Conservation (phyloP, 148 eudicot species). For the Fallopia convolvulus region DNA sequence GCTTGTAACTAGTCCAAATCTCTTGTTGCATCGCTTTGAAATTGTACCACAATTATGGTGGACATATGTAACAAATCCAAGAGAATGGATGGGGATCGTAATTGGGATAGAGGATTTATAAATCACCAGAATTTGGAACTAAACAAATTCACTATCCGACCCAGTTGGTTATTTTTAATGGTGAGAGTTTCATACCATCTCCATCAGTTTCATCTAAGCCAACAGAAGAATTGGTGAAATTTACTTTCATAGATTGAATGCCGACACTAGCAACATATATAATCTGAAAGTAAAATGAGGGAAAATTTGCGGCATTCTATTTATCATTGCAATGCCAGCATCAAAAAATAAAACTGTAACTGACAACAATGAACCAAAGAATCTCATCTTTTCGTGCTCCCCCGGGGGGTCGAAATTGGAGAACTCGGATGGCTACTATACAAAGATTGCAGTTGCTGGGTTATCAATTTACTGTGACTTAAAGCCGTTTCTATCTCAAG, state of each 20-base stretch:
- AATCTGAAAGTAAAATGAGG: background rate
- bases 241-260: background rate
- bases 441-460: conserved; percentile 58
- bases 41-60: too few species aligned
- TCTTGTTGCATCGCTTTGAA: too few species aligned
- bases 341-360: background rate
- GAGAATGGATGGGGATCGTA: too few species aligned
- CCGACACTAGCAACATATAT: background rate
- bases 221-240: conserved; percentile 24
- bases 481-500: conserved; percentile 59
- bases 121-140: background rate
- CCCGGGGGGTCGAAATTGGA: background rate
- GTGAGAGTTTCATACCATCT: too few species aligned
- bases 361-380: background rate
- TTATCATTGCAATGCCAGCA: background rate
- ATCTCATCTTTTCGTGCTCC: background rate
- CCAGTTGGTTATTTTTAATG: background rate
- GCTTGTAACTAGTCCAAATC: too few species aligned
- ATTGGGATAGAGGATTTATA: too few species aligned
- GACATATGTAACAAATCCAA: too few species aligned
- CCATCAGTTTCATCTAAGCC: conserved; percentile 70
- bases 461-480: conserved; percentile 64
- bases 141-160: background rate
- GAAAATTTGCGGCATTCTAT: background rate
- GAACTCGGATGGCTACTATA: conserved; percentile 48